Base-by-base conservation (phyloP, 2,329 filamentous ascomycete species). In the Sporothrix inflata region DNA sequence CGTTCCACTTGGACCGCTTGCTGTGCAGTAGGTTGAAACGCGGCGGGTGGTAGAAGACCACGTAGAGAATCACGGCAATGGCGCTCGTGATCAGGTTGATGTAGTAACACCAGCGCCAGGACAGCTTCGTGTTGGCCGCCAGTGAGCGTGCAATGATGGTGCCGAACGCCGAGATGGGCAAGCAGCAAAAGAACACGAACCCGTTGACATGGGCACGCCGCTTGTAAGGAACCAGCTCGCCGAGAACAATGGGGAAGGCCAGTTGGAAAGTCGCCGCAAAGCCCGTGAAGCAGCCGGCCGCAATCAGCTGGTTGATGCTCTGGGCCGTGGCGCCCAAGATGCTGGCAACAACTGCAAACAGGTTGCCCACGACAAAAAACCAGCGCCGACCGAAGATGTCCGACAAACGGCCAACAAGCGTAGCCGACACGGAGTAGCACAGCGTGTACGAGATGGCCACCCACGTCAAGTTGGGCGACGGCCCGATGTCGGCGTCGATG, bases 161-260 rank as follows among this genome's bases (percentile, higher is more conserved):
- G 1, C 80, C 80, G 65, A 81, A 53, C 9, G 63, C 55, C 9
- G 71, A 60, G 45, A 68, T 53, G 16, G 80, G 14, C 80, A 79
- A 2, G 80, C 78, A 69, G 68, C 81, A 82, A 38, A 81, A 76
- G 21, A 80, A 78, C 1, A 78, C 79, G 3, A 80, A 61, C 0
- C 79, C 78, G 65, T 79, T 75, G 7, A 78, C 55, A 11, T 60
- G 55, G 55, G 55, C 78, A 4, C 82, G 79, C 70, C 82, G 81
- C 77, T 83, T 83, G 76, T 82, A 83, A 16, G 82, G 82, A 16
- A 83, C 80, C 21, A 84, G 75, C 75, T 84, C 82, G 24, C 80
- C 79, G 9, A 83, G 76, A 4, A 79, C 80, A 14, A 81, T 78
- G 51, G 81, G 80, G 74, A 81, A 82, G 53, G 78, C 80, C 69